Evolutionary conservation across 305 asterid species (phyloP), one percentile per base, ranked within the genome.

Genomic region (Fraxinus dipetala): DNA sequence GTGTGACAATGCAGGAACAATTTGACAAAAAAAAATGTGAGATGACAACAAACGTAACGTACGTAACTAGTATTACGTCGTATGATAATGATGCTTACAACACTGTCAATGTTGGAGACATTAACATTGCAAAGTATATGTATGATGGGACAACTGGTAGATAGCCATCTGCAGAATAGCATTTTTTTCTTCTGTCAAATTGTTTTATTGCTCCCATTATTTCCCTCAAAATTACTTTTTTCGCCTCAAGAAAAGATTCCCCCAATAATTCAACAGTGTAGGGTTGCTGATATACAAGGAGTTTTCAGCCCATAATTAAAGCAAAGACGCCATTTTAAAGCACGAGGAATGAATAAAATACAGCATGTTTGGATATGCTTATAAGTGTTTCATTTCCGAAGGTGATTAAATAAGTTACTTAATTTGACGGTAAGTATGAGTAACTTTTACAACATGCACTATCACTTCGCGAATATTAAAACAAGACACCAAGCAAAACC

Each of bases 161-260:
- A 16, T 51, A 51, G 63, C 24, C 63, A 54, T 54, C 9, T 54
- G 26, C 31, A 9, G 72, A 28, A 63, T 63, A 24, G 13, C 22
- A 69, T 26, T 76, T 54, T 54, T 38, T 34, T 22, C 51, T 30
- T 54, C 38, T 34, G 63, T 72, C 14, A 61, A 85, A 65, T 76
- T 30, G 80, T 14, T 77, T 26, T 75, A 77, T 61, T 78, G 72
- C 83, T 18, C 72, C 79, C 40, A 36, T 83, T 77, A 85, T 85
- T 69, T 77, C 75, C 76, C 80, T 35, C 35, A 9, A 77, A 35
- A 45, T 75, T 4, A 78, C 40, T 65, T 83, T 54, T 78, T 83
- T 78, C 72, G 35, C 56, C 75, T 70, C 79, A 67, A 80, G 78
- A 84, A 79, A 84, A 72, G 78, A 86, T 43, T 79, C 78, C 84